phyloP scores from a whole-genome alignment of 2,329 filamentous ascomycete species.

The Fusarium tupiense region DNA sequence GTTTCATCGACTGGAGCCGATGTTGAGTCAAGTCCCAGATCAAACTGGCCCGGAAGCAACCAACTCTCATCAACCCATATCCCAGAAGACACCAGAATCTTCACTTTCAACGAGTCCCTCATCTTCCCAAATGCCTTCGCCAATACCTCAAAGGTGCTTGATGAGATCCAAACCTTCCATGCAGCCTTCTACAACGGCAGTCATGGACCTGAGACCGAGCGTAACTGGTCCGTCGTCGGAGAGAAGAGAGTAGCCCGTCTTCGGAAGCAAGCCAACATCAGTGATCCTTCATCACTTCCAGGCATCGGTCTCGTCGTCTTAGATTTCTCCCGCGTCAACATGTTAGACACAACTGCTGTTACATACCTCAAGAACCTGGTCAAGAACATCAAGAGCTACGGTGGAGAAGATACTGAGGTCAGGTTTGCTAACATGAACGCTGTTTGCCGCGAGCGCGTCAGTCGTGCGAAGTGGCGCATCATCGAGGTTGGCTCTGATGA shows the following conservation, averaged over 20 bases:
- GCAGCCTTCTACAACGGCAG: constrained; percentile 51
- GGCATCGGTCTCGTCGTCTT: constrained; percentile 60
- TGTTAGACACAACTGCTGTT: constrained; percentile 64
- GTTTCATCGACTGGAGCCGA: constrained; percentile 45
- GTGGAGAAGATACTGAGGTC: constrained; percentile 56
- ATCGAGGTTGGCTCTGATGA: constrained; percentile 15
- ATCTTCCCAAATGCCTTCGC: constrained; percentile 70
- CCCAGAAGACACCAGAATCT: constrained; percentile 62
- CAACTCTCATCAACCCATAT: constrained; percentile 42
- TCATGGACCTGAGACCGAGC: constrained; percentile 46
- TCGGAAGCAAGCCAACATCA: constrained; percentile 51
- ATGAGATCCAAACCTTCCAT: constrained; percentile 58
- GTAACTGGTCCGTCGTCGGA: constrained; percentile 65
- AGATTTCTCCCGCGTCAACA: constrained; percentile 62
- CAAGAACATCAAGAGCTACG: constrained; percentile 59
- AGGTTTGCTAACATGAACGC: constrained; percentile 59
- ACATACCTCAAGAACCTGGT: constrained; percentile 59
- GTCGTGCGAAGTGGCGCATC: constrained; percentile 50
- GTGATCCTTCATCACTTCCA: constrained; percentile 42
- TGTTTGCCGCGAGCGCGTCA: constrained; percentile 52
- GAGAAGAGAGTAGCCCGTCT: constrained; percentile 58
- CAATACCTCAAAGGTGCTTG: constrained; percentile 59
- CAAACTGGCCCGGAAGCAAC: constrained; percentile 22
- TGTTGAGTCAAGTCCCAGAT: constrained; percentile 44
- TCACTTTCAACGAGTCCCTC: constrained; percentile 65